These are phyloP conservation scores for Fusarium beomiforme DNA, from an alignment of 2,329 filamentous ascomycete species.

Conservation along the genomic window DNA sequence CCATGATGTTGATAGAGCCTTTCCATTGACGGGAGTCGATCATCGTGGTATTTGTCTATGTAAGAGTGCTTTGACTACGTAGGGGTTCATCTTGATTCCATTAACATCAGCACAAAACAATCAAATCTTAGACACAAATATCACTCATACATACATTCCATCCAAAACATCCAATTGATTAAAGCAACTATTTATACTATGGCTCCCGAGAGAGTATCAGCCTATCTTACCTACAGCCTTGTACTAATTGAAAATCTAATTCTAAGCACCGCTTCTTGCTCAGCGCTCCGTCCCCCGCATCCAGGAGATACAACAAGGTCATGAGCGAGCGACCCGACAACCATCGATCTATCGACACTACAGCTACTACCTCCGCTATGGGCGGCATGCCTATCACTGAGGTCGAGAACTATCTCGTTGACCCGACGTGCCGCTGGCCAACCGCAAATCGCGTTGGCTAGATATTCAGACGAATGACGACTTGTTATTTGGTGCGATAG, in stretches of 20 bases:
- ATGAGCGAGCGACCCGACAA: neutral
- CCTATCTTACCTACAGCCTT: accelerated
- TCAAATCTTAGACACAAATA: too few species aligned
- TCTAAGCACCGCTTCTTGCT: slow-evolving; percentile 20
- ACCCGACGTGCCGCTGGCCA: slow-evolving; percentile 24
- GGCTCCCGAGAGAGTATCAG: slow-evolving; percentile 1
- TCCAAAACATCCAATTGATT: neutral
- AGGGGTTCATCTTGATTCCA: accelerated
- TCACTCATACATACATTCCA: accelerated
- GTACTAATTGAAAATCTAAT: neutral
- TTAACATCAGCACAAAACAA: neutral
- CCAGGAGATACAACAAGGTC: slow-evolving; percentile 12
- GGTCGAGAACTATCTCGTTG: slow-evolving; percentile 8
- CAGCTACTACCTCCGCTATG: neutral
- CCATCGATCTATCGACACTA: slow-evolving; percentile 15
- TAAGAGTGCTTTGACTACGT: neutral
- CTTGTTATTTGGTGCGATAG: too few species aligned
- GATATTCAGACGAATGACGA: accelerated
- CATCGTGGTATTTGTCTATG: neutral
- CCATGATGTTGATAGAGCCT: neutral
- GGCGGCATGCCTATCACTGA: slow-evolving; percentile 5
- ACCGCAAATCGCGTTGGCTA: slow-evolving; percentile 14
- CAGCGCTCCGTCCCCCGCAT: slow-evolving; percentile 6
- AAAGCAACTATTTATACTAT: neutral
- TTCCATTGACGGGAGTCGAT: neutral